Conservation (phyloP, 768 basidiomycete species). For the Leccinum subgranulosum region DNA sequence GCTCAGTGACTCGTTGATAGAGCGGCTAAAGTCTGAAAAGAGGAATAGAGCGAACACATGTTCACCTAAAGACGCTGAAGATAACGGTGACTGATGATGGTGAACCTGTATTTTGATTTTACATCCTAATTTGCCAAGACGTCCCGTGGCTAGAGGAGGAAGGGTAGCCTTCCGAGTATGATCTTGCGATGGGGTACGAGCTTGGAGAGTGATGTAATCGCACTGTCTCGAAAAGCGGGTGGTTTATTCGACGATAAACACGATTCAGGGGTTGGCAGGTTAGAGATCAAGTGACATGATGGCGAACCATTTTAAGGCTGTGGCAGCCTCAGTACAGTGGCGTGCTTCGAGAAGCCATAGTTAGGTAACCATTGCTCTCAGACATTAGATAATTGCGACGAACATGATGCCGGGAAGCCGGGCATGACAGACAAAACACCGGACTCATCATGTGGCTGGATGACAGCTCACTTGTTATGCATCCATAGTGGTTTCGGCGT, state of each 20-base stretch:
- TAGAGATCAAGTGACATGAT: not conserved
- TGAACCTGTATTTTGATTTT: not conserved
- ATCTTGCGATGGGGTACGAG: not conserved
- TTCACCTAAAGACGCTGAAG: slow-evolving; percentile 9
- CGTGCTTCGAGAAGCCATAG: not conserved
- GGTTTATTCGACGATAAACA: not conserved
- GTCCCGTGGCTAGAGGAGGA: not conserved
- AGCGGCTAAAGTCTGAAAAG: slow-evolving; percentile 6
- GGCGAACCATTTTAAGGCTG: not conserved
- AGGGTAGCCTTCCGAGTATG: not conserved
- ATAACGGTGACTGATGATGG: slow-evolving; percentile 11
- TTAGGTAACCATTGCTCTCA: not conserved
- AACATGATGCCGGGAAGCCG: too few relatives aligned
- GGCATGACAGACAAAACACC: not conserved
- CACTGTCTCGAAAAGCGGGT: not conserved
- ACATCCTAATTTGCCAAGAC: too few relatives aligned
- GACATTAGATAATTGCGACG: not conserved
- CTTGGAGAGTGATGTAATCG: not conserved
- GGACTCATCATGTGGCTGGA: not conserved
- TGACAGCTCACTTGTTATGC: not conserved
- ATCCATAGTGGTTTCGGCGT: not conserved
- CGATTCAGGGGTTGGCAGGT: not conserved
- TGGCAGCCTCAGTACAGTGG: not conserved
- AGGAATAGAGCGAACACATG: slow-evolving; percentile 5
- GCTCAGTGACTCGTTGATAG: not conserved